phyloP scores from a whole-genome alignment of 345 rosid genomes.

The Aethionema arabicum region DNA sequence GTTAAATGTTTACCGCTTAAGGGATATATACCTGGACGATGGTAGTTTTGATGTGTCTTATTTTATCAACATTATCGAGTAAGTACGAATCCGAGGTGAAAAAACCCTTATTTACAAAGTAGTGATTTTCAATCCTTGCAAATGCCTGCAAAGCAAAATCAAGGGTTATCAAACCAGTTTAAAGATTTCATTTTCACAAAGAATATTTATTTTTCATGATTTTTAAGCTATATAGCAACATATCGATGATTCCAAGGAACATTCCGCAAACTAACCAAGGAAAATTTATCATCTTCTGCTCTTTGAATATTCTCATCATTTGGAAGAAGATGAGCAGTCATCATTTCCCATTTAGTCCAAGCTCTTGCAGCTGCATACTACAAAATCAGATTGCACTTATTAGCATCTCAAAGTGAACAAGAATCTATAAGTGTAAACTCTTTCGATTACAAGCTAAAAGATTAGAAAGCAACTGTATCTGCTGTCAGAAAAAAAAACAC shows the following conservation, averaged over 20 bases:
- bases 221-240: no score
- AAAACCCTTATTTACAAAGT: conserved; percentile 85
- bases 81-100: conserved; percentile 73
- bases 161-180: not conserved
- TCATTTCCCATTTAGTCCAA: conserved; percentile 99
- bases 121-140: conserved; percentile 98
- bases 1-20: not conserved
- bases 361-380: conserved; percentile 94
- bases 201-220: no score
- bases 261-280: conserved; percentile 55
- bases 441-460: not conserved
- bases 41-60: conserved; percentile 73
- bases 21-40: conserved; percentile 70
- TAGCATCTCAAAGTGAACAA: not conserved
- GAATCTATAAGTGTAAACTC: conserved; percentile 5
- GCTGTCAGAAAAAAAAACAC: not conserved
- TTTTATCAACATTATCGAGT: conserved; percentile 80
- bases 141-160: conserved; percentile 60
- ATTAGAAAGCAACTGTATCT: not conserved
- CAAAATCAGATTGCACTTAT: conserved; percentile 24
- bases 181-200: not conserved
- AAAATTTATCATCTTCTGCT: conserved; percentile 87
- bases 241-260: no score
- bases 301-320: conserved; percentile 73
- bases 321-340: conserved; percentile 85